phyloP scores from a whole-genome alignment of 805 yeast genomes.

The Pichia pseudocactophila region DNA sequence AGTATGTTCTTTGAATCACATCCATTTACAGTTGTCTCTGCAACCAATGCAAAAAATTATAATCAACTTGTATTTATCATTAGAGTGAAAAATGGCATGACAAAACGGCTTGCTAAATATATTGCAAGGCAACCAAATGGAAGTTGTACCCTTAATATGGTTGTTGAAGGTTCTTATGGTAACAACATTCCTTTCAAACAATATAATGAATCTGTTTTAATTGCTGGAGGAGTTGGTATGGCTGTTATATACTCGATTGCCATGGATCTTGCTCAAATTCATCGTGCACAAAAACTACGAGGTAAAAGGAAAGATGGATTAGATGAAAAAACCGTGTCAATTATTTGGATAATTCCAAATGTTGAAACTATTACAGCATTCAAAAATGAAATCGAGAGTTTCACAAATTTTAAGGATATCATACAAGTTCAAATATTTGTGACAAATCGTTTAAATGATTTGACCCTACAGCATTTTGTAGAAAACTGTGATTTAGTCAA shows the following conservation, averaged over 20 bases:
- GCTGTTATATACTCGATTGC: slow-evolving; percentile 47
- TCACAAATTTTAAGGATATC: slow-evolving; percentile 19
- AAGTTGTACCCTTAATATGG: slow-evolving; percentile 31
- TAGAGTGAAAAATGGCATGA: slow-evolving; percentile 47
- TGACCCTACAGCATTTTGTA: slow-evolving; percentile 10
- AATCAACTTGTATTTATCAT: slow-evolving; percentile 35
- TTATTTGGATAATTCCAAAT: slow-evolving; percentile 26
- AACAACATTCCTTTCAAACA: slow-evolving; percentile 36
- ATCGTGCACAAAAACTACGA: slow-evolving; percentile 22
- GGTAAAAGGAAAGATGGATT: slow-evolving; percentile 13
- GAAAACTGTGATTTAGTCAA: neutral
- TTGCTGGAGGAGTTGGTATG: slow-evolving; percentile 62
- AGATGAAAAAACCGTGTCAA: slow-evolving; percentile 16
- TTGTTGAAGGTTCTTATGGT: slow-evolving; percentile 60
- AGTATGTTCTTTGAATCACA: slow-evolving; percentile 56
- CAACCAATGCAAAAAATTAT: slow-evolving; percentile 33
- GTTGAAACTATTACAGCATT: slow-evolving; percentile 25
- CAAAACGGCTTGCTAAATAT: slow-evolving; percentile 31
- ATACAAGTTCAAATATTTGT: slow-evolving; percentile 24
- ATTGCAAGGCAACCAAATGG: slow-evolving; percentile 26
- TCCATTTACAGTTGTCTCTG: slow-evolving; percentile 50
- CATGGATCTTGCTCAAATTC: slow-evolving; percentile 28
- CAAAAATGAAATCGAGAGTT: slow-evolving; percentile 21
- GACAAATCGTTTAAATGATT: slow-evolving; percentile 20
- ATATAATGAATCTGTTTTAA: slow-evolving; percentile 38